These are phyloP conservation scores for Cocos nucifera DNA, from an alignment of 176 grass and related monocot genomes.

Conservation along the genomic window DNA sequence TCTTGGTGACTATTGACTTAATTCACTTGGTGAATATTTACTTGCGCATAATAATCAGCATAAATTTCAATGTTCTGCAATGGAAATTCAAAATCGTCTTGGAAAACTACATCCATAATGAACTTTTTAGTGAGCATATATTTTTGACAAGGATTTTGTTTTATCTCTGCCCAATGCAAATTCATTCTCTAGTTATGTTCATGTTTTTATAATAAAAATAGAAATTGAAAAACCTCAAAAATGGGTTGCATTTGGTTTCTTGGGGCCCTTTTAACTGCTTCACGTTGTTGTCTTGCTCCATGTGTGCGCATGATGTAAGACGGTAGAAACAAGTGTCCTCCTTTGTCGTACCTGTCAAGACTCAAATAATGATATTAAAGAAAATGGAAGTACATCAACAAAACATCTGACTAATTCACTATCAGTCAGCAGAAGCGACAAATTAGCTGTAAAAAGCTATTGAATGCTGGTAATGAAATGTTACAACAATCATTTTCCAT, in stretches of 20 bases:
- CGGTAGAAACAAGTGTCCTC: slow-evolving; percentile 80
- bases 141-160: no score
- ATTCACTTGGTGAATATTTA: neutral
- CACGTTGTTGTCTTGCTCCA: slow-evolving; percentile 81
- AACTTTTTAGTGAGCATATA: no score
- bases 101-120: no score
- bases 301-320: slow-evolving; percentile 55
- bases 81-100: no score
- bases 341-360: slow-evolving; percentile 62
- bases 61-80: no score
- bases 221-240: slow-evolving; percentile 43
- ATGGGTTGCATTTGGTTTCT: slow-evolving; percentile 60
- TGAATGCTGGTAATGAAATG: no score
- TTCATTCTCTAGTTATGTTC: neutral
- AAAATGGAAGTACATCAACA: slow-evolving; percentile 7
- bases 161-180: no score
- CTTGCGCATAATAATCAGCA: no score
- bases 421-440: no score
- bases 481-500: no score
- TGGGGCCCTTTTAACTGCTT: slow-evolving; percentile 60
- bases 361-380: neutral
- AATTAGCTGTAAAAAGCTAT: no score
- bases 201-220: slow-evolving; percentile 5
- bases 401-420: no score
- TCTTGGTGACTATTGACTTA: neutral